Evolutionary conservation across 192 early-diverging fungal genomes (phyloP), one percentile per base, ranked within the genome.

Genomic region (Endogone sp.): DNA sequence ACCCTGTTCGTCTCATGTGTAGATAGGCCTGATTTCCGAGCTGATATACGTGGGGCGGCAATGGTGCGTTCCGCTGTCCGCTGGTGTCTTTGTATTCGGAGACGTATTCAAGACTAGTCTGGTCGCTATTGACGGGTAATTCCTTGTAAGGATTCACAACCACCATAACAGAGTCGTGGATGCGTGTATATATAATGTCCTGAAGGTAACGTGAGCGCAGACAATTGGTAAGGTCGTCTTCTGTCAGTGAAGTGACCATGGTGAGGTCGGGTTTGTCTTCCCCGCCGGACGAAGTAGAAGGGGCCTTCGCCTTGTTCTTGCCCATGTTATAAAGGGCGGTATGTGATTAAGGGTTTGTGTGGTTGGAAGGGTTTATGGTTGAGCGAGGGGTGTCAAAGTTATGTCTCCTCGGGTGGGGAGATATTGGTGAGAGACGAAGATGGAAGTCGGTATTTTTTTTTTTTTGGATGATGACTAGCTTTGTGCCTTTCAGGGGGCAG

Each of bases 21-120:
- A 88, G 69, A 73, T 93, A 95, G 10, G 94, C 91, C 57, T 87
- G 82, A 31, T 89, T 83, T 21, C 89, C 90, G 28, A 91, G 64
- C 9, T 88, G 87, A 81, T 90, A 95, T 3, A 93, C 85, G 62
- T 94, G 92, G 6, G 92, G 89, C 3, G 82, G 69, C 32, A 85
- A 72, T 63, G 71, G 82, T 75, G 67, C 82, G 67, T 74, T 72
- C 23, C 66, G 55, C 3, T 80, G 74, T 21, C 65, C 73, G 71
- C 32, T 71, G 6, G 83, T 88, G 71, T 87, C 86, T 56, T 87
- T 84, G 29, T 88, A 89, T 61, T 87, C 83, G 4, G 82, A 86
- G 2, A 90, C 91, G 75, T 91, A 90, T 6, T 91, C 78, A n/a
- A 88, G 81, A 2, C 82, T 83, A 28, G 37, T 70, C 63, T 82